Evolutionary conservation across 2,329 filamentous ascomycete species (phyloP), one percentile per base, ranked within the genome.

Genomic region (Bimuria novae-zelandiae): DNA sequence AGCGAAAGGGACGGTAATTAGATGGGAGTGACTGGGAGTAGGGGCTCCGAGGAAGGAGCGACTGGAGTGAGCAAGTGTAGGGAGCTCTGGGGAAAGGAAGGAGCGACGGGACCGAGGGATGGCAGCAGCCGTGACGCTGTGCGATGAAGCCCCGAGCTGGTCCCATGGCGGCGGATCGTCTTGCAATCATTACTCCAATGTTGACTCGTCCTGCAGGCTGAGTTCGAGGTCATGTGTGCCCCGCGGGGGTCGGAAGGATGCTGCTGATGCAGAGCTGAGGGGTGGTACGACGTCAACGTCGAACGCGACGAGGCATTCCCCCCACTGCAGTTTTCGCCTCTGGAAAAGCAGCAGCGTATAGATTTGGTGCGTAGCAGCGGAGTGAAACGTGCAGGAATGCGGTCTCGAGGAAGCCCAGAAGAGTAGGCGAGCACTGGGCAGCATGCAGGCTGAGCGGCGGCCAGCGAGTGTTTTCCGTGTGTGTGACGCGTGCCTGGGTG

Each of bases 321-420:
- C 21, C 14, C n/a, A 14, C 14, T n/a, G n/a, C n/a, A n/a, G n/a
- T n/a, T n/a, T n/a, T 33, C 36, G 19, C 37, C 19, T 45, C 33
- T 29, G 22, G 44, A 8, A 19, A 19, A n/a, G 44, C 21, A 27
- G n/a, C 11, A 41, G 19, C 5, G 25, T 27, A 5, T 8, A 19
- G 39, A 19, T 41, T 52, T 25, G n/a, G 45, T 47, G 35, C 43
- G 27, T 48, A 41, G 35, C 17, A 7, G 23, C 33, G 16, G 23
- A 44, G 48, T 54, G 54, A 56, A 59, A 59, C 54, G 32, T 12
- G 56, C 48, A 52, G 53, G 54, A 59, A 59, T 51, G 56, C 30
- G 49, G 41, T 8, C 19, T 21, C 40, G 30, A 30, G 32, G 42
- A 23, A 14, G 11, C 19, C 14, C 30, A 33, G 10, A n/a, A 33